Evolutionary conservation across 139 green algal genomes (phyloP).

Genomic region (Ettlia oleoabundans): DNA sequence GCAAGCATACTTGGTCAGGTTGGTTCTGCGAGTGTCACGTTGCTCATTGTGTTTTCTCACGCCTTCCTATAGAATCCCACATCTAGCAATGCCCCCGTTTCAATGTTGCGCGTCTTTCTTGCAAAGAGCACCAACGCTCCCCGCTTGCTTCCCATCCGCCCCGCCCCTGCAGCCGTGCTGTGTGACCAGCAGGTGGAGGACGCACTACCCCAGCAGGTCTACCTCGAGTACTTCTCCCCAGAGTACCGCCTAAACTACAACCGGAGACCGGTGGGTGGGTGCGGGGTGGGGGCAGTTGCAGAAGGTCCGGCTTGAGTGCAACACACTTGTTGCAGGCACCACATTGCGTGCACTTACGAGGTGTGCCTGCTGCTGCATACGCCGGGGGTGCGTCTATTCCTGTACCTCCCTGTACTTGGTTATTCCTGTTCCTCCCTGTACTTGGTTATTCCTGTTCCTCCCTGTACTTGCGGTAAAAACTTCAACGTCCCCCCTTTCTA

Average conservation of each 20-base stretch:
- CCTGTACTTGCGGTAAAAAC: no score
- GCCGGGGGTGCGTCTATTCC: no score
- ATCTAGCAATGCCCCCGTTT: background rate
- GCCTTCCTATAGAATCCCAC: background rate
- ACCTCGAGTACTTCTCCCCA: slow-evolving; percentile 76
- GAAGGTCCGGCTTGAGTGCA: background rate
- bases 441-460: no score
- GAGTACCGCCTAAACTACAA: slow-evolving; percentile 54
- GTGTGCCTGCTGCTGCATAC: no score
- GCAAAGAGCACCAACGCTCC: background rate
- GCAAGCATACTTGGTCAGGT: no score
- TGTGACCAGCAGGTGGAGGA: slow-evolving; percentile 56
- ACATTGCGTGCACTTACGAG: no score
- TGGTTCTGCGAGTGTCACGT: no score
- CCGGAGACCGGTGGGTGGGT: slow-evolving; percentile 8
- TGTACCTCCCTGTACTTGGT: no score
- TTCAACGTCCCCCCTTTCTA: no score
- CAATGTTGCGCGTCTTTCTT: background rate
- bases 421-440: no score
- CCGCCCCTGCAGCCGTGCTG: slow-evolving; percentile 48
- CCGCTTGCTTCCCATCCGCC: background rate
- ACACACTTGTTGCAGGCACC: no score
- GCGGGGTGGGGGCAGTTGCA: background rate
- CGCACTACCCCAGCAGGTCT: slow-evolving; percentile 67
- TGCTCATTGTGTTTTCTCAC: no score